phyloP scores from a whole-genome alignment of 2,329 filamentous ascomycete genomes.

The Sordariomycetes sp. region DNA sequence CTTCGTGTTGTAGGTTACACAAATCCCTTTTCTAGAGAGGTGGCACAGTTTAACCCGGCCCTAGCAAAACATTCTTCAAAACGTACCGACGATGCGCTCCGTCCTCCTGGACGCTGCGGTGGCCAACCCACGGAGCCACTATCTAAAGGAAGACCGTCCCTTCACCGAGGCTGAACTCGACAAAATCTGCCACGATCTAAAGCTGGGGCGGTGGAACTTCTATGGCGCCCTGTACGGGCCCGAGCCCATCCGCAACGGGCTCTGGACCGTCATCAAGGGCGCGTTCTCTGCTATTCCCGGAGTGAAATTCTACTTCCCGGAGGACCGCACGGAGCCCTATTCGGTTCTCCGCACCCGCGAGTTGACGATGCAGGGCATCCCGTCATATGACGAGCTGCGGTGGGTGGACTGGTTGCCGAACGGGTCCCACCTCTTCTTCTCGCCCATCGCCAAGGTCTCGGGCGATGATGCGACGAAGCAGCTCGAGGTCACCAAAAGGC shows the following conservation, averaged over 20 bases:
- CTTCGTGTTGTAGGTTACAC: neutral
- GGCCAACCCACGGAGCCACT: neutral
- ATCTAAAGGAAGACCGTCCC: neutral
- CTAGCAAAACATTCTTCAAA: neutral
- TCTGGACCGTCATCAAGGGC: neutral
- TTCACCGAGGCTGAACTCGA: neutral
- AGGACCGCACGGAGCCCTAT: neutral
- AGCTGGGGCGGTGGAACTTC: neutral
- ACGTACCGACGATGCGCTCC: neutral
- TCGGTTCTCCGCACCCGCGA: constrained; percentile 8
- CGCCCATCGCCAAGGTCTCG: constrained; percentile 19
- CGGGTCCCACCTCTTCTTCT: constrained; percentile 19
- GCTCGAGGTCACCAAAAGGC: constrained; percentile 15
- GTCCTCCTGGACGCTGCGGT: neutral
- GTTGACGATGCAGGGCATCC: constrained; percentile 18
- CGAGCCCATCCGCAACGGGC: neutral
- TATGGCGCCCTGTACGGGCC: neutral
- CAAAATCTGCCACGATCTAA: neutral
- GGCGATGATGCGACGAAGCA: constrained; percentile 19
- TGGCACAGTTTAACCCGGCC: neutral
- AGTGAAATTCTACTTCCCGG: neutral
- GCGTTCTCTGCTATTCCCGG: neutral
- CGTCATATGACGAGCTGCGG: constrained; percentile 22
- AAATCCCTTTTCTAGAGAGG: neutral
- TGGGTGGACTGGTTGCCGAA: constrained; percentile 22